A percentile compares a stretch with the other conserved stretches of the same genome.
phyloP scores from a whole-genome alignment of 768 basidiomycete species.

The Termitomyces sp. region DNA sequence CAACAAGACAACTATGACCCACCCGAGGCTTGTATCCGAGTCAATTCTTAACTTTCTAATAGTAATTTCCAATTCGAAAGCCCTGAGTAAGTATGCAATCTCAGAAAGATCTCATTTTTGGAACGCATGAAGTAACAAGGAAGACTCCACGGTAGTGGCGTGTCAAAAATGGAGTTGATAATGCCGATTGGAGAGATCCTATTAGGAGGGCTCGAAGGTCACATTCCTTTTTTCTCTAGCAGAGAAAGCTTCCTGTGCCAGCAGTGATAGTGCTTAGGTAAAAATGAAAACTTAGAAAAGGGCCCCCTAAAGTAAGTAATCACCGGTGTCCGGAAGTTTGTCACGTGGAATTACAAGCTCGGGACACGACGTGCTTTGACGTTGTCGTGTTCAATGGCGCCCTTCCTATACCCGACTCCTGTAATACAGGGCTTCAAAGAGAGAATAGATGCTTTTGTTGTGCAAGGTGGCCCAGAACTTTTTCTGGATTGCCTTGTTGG shows the following conservation, averaged over 20 bases:
- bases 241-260: too few relatives aligned
- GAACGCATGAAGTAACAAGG: not conserved
- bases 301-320: too few relatives aligned
- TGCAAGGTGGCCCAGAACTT: slow-evolving; percentile 32
- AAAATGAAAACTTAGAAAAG: too few relatives aligned
- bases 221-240: too few relatives aligned
- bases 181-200: not conserved
- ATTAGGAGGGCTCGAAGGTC: not conserved
- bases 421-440: slow-evolving; percentile 40
- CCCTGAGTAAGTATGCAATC: not conserved
- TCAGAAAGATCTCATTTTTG: not conserved
- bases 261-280: too few relatives aligned
- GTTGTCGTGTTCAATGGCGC: slow-evolving; percentile 21
- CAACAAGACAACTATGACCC: not conserved
- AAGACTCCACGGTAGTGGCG: too few relatives aligned
- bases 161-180: not conserved
- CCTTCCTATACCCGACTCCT: slow-evolving; percentile 26
- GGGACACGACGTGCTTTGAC: too few relatives aligned
- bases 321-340: not conserved
- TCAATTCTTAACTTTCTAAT: not conserved
- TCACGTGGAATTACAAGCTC: too few relatives aligned
- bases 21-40: not conserved
- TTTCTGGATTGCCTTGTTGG: not conserved
- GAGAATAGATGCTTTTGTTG: slow-evolving; percentile 36
- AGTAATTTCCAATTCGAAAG: not conserved